phyloP scores from a whole-genome alignment of 345 rosid genomes.

The Carallia pectinifolia region DNA sequence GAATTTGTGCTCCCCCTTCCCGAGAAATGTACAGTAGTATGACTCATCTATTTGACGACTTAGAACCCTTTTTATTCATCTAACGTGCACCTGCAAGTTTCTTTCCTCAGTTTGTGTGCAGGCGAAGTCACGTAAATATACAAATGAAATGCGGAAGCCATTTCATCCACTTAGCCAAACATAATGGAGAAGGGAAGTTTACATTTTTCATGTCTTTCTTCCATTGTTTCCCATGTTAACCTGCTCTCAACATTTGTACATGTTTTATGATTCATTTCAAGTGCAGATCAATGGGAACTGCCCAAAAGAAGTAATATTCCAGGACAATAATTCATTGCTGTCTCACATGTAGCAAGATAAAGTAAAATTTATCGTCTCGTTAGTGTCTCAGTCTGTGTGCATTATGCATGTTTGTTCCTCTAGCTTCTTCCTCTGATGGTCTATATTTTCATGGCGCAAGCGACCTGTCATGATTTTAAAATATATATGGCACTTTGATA shows the following conservation, averaged over 20 bases:
- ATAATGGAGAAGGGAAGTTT: slow-evolving; percentile 56
- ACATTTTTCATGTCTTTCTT: neutral
- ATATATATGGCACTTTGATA: neutral
- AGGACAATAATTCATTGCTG: slow-evolving; percentile 56
- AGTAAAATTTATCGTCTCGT: slow-evolving; percentile 30
- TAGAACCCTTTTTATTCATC: neutral
- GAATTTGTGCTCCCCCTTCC: neutral
- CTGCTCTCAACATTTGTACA: slow-evolving; percentile 1
- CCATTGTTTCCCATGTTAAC: neutral
- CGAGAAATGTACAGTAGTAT: too few species aligned
- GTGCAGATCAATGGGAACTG: slow-evolving; percentile 78
- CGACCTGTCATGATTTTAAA: neutral
- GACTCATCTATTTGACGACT: neutral
- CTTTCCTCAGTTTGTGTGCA: slow-evolving; percentile 18
- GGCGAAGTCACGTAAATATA: slow-evolving; percentile 83
- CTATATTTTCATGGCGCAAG: too few species aligned
- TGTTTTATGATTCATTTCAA: slow-evolving; percentile 10
- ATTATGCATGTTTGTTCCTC: slow-evolving; percentile 2
- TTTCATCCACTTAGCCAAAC: slow-evolving; percentile 56
- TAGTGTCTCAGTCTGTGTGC: slow-evolving; percentile 17
- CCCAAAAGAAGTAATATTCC: slow-evolving; percentile 58
- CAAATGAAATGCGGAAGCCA: slow-evolving; percentile 69
- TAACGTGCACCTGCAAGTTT: neutral
- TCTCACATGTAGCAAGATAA: slow-evolving; percentile 47
- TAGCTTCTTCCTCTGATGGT: neutral